A percentile compares a stretch with the other conserved stretches of the same genome.
Conservation (phyloP, 768 basidiomycete species). For the Boletus barrowsii region DNA sequence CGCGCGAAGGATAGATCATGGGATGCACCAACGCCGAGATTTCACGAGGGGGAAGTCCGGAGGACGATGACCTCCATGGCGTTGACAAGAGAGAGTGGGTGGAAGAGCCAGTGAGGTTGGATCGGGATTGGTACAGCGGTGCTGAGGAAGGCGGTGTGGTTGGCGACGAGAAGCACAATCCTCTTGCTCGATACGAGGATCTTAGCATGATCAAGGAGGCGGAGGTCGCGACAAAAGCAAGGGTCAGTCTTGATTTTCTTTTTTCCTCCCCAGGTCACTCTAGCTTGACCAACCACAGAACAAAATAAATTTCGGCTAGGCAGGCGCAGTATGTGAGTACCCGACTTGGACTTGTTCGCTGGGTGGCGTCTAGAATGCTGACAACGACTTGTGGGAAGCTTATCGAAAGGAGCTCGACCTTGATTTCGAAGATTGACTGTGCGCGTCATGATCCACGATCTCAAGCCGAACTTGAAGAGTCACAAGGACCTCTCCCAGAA, state of each 20-base stretch:
- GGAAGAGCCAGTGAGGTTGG: slow-evolving; percentile 88
- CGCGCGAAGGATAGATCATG: slow-evolving; percentile 52
- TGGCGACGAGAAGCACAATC: slow-evolving; percentile 90
- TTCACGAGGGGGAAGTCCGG: slow-evolving; percentile 64
- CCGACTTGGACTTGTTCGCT: slow-evolving; percentile 11
- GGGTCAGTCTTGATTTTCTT: slow-evolving; percentile 42
- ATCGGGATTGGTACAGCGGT: slow-evolving; percentile 95
- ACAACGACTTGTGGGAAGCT: slow-evolving; percentile 98
- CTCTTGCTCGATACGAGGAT: slow-evolving; percentile 91
- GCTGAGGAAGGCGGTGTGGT: slow-evolving; percentile 85
- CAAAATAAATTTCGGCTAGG: slow-evolving; percentile 75
- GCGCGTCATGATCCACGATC: too few species aligned
- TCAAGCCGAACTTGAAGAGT: too few species aligned
- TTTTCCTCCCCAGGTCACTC: background rate
- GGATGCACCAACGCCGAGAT: slow-evolving; percentile 85
- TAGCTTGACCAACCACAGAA: slow-evolving; percentile 45
- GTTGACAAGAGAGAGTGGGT: slow-evolving; percentile 92
- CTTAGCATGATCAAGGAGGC: slow-evolving; percentile 63
- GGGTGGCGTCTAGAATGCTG: slow-evolving; percentile 70
- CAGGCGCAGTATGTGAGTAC: slow-evolving; percentile 91
- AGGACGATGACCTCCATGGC: slow-evolving; percentile 59
- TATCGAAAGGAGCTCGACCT: too few species aligned
- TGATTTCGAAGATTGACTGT: too few species aligned
- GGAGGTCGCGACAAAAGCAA: slow-evolving; percentile 74
- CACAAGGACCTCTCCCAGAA: too few species aligned